Base-by-base conservation (phyloP, 129 eudicot species). In the Cynara cardunculus region DNA sequence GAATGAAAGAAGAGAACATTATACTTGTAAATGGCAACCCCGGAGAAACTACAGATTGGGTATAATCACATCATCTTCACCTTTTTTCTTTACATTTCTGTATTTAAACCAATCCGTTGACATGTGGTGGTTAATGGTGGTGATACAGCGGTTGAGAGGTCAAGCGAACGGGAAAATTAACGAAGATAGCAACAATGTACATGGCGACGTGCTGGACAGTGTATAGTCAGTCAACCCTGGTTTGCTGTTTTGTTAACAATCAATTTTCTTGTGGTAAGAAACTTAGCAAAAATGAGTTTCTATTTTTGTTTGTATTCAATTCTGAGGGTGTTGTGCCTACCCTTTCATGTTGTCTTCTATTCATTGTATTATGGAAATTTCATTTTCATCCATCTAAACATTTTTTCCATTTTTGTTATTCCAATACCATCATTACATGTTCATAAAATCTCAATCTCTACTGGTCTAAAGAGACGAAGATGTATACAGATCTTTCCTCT, bases 1-100 rank as follows among this genome's bases (percentile, higher is more conserved):
- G 83, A 84, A 76, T 80, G 61, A 93, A 89, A 79, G 98, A 93
- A 78, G 98, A 93, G 81, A 89, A 81, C 25, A 79, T 84, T 85
- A 89, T 88, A 80, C 91, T 91, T 71, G 28, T 94, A 46, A 94
- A 94, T 71, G 97, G 95, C 7, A 94, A 89, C 81, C 80, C 89
- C 30, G 95, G 84, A 72, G 98, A 91, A 73, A 65, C 90, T 39
- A 79, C 87, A 18, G 98, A 91, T 73, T 71, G 94, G 95, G 97
- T 94, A 94, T 76, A 21, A 69, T 8, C 39, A n/a, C 19, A 4
- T 76, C 7, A 12, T 2, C 56, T 28, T 73, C 24, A 3, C 39
- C 16, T 21, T 61, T 16, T 14, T 16, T 37, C 9, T 37, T 3
- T 2, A 56, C 5, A 4, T 56, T 53, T 53, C 8, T 56, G 10